Evolutionary conservation across 495 filamentous ascomycete genomes (phyloP).

Genomic region (Aspergillus mulundensis): DNA sequence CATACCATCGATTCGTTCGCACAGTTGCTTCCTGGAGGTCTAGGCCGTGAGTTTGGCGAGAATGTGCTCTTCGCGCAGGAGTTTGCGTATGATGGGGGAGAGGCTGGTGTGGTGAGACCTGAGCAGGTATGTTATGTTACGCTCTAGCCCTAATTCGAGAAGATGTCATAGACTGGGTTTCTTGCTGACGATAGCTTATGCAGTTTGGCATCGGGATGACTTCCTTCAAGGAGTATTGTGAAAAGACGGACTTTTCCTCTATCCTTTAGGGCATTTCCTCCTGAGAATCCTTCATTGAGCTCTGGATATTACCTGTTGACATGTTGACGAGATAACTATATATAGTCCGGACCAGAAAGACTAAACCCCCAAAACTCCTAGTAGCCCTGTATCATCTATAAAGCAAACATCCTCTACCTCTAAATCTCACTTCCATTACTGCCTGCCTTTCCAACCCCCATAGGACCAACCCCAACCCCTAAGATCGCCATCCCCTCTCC

Average conservation of each 20-base stretch:
- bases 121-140: background rate
- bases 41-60: conserved; percentile 2
- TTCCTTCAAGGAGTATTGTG: background rate
- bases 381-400: background rate
- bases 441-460: background rate
- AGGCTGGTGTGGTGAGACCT: background rate
- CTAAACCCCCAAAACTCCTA: too few relatives aligned
- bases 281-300: too few relatives aligned
- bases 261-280: background rate
- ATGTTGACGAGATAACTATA: too few relatives aligned
- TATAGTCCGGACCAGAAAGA: too few relatives aligned
- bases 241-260: background rate
- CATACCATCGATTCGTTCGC: background rate
- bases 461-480: conserved; percentile 26
- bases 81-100: conserved; percentile 3
- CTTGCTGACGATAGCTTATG: too few relatives aligned
- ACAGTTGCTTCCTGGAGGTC: background rate
- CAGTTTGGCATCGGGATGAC: background rate
- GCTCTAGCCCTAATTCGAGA: too few relatives aligned
- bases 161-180: too few relatives aligned
- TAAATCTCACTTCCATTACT: background rate
- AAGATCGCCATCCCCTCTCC: conserved; percentile 55
- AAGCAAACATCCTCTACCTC: background rate
- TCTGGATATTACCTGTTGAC: too few relatives aligned
- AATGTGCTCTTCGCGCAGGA: conserved; percentile 7